Evolutionary conservation across 2,329 filamentous ascomycete genomes (phyloP).

Genomic region (Macrophomina tecta): DNA sequence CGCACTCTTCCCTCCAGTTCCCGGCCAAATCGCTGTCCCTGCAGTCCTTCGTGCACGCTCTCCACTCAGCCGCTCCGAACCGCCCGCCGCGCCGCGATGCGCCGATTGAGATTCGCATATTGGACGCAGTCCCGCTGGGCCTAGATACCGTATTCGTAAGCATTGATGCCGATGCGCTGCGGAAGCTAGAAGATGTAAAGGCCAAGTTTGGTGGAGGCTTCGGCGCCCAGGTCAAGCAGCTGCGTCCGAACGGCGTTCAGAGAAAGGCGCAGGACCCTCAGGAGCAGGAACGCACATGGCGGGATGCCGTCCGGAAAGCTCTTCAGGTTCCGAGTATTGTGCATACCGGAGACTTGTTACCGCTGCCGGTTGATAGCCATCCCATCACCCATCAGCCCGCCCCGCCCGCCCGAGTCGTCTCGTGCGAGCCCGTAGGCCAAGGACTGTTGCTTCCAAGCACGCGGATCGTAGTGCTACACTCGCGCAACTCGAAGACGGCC

Average conservation of each 20-base stretch:
- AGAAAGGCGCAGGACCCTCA: slow-evolving; percentile 25
- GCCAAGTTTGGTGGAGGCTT: slow-evolving; percentile 77
- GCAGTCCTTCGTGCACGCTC: slow-evolving; percentile 76
- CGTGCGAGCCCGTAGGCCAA: slow-evolving; percentile 95
- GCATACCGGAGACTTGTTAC: slow-evolving; percentile 82
- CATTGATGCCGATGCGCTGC: slow-evolving; percentile 79
- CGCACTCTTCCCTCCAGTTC: slow-evolving; percentile 80
- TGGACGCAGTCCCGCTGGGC: slow-evolving; percentile 79
- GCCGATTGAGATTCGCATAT: slow-evolving; percentile 81
- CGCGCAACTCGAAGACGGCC: slow-evolving; percentile 62
- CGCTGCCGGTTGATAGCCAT: slow-evolving; percentile 76
- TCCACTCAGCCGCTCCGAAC: slow-evolving; percentile 76
- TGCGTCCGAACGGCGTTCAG: slow-evolving; percentile 41
- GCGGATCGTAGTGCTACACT: slow-evolving; percentile 79
- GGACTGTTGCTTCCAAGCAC: slow-evolving; percentile 78
- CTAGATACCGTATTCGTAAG: slow-evolving; percentile 88
- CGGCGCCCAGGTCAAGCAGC: slow-evolving; percentile 28
- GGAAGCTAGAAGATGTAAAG: slow-evolving; percentile 81
- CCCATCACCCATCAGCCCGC: slow-evolving; percentile 84
- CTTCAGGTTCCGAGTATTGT: slow-evolving; percentile 76
- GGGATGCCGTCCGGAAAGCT: slow-evolving; percentile 69
- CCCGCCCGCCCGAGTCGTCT: slow-evolving; percentile 83
- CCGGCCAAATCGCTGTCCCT: slow-evolving; percentile 74
- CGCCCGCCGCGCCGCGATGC: slow-evolving; percentile 76
- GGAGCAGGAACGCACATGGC: slow-evolving; percentile 45